Evolutionary conservation across 1,284 basidiomycete genomes (phyloP).

Genomic region (Ustilago cynodontis): DNA sequence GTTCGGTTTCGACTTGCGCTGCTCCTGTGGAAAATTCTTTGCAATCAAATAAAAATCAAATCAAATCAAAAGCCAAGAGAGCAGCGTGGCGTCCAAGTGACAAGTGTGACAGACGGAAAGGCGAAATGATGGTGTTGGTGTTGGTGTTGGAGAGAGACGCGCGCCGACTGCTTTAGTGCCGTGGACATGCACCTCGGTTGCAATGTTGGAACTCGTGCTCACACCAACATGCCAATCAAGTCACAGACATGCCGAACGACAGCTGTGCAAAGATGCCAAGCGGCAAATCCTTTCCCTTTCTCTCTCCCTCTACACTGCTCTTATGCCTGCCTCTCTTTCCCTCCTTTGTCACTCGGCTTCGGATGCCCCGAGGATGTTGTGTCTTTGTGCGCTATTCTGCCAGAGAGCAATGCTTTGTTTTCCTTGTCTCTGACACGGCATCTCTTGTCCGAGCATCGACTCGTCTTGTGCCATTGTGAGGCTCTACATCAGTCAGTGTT

Average conservation of each 20-base stretch:
- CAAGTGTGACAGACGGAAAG: conserved; percentile 2
- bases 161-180: conserved; percentile 22
- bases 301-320: background rate
- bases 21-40: conserved; percentile 3
- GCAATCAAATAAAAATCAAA: background rate
- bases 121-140: conserved; percentile 3
- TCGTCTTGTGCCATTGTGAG: background rate
- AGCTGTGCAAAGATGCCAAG: conserved; percentile 31
- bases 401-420: background rate
- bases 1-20: conserved; percentile 25
- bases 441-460: conserved; percentile 10
- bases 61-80: background rate
- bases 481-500: background rate
- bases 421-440: conserved; percentile 12
- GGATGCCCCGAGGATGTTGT: conserved; percentile 1
- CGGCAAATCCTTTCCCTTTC: conserved; percentile 8
- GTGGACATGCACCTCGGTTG: conserved; percentile 34
- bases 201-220: conserved; percentile 4
- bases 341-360: background rate
- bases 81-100: background rate
- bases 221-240: background rate
- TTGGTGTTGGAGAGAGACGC: background rate
- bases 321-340: background rate
- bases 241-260: background rate
- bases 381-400: background rate